Conservation (phyloP, 495 filamentous ascomycete genomes). For the Penicillium taxi region DNA sequence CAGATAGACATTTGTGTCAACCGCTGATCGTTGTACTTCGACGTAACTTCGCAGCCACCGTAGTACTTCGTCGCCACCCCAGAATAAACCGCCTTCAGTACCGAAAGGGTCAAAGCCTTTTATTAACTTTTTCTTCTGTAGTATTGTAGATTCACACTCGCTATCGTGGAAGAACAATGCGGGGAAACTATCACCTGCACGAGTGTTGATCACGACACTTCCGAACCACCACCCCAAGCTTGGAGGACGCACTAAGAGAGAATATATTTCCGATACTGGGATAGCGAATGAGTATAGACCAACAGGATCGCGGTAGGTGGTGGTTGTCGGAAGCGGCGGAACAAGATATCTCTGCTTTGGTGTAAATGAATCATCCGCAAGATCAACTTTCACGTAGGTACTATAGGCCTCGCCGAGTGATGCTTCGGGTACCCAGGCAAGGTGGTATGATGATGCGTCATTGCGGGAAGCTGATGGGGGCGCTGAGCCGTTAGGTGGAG, state of each 20-base stretch:
- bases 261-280: conserved; percentile 84
- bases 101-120: conserved; percentile 83
- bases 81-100: conserved; percentile 78
- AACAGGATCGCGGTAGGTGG: conserved; percentile 57
- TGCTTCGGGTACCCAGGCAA: conserved; percentile 92
- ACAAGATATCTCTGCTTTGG: conserved; percentile 87
- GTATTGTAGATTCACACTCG: conserved; percentile 91
- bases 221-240: conserved; percentile 98
- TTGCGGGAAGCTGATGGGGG: conserved; percentile 43
- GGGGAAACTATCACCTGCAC: conserved; percentile 84
- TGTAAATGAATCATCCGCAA: conserved; percentile 67
- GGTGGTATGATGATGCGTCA: conserved; percentile 59
- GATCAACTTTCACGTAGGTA: conserved; percentile 92
- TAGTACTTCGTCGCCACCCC: conserved; percentile 94
- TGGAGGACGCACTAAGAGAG: conserved; percentile 80
- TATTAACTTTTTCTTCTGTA: conserved; percentile 80
- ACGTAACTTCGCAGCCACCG: conserved; percentile 84
- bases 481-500: conserved; percentile 15
- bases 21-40: conserved; percentile 67
- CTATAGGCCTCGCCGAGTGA: conserved; percentile 77
- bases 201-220: conserved; percentile 83
- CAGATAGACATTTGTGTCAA: conserved; percentile 82
- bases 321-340: conserved; percentile 74
- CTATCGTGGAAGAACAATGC: conserved; percentile 95
- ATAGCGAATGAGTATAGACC: conserved; percentile 90